Evolutionary conservation across 2,329 filamentous ascomycete species (phyloP), one percentile per base, ranked within the genome.

Genomic region (Aspergillus sp.): DNA sequence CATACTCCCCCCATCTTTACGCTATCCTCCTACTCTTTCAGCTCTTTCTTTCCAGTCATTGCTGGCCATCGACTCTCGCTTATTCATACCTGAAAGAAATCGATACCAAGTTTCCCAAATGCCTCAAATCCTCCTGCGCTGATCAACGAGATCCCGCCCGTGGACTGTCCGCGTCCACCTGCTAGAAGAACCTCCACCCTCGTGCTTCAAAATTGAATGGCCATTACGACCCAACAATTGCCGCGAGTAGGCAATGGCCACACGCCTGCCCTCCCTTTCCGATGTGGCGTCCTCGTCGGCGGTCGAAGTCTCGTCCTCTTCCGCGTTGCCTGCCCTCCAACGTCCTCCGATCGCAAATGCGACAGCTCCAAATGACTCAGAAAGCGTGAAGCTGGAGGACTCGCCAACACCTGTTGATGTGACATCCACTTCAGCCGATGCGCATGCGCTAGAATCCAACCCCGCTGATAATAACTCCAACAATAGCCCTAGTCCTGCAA

Each of bases 241-340:
- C 61, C 63, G 61, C 62, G 64, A 66, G 61, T 60, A 70, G 71
- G 71, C 67, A 64, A 74, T 74, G 71, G 66, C 70, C 66, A 67
- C 61, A 62, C 68, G 63, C 68, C 60, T 66, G 59, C 63, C 69
- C 61, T 60, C 60, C 52, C 60, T 62, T 48, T 64, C 66, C 48
- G 61, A 70, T 70, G 62, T 65, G 61, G 63, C 67, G 59, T 61
- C 64, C 48, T 66, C 67, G 39, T 57, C 64, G 55, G 61, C 61
- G 51, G 59, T 67, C 54, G 65, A 69, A 42, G 52, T 60, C 47
- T 57, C 60, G 15, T 33, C 48, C 46, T 53, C 56, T 22, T 49
- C 56, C 33, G 51, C 58, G 17, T 39, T 37, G 6, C 45, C 54
- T 27, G 55, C 56, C 17, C 46, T 52, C 34, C 55, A 46, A 22